Base-by-base conservation (phyloP, 345 rosid species). In the Populus deltoides region DNA sequence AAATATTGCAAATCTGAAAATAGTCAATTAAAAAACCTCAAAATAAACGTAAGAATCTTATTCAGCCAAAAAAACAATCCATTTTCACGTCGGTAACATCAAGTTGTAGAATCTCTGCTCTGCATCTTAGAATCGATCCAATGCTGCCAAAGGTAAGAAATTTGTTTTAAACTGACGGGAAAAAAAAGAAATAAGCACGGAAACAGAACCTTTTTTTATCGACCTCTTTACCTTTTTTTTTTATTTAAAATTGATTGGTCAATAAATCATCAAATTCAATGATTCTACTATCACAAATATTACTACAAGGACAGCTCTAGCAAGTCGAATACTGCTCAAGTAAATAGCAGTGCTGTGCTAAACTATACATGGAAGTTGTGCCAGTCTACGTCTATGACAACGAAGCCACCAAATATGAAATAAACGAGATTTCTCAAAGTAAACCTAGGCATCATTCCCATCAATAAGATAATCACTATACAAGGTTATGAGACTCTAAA, bases 41-140 rank as follows among this genome's bases (percentile, higher is more conserved):
- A 29, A n/a, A 25, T 63, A 13, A 0, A 17, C 11, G 24, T 24
- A 36, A 24, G 41, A 33, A 36, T 11, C n/a, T 36, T 55, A 66
- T 39, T 53, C 33, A 8, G 47, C 16, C 33, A 83, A 77, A 83
- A 83, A 89, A 79, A 85, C 90, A 86, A 47, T 93, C 97, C 99
- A 96, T 93, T 79, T 91, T 96, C 17, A 96, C 97, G 38, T 90
- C 94, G 5, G 98, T 96, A 38, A 96, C 99, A 79, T 96, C 98
- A 3, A 93, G 93, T 75, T 86, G 98, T 81, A 96, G 79, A 57
- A 93, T 96, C 90, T 96, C 99, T 66, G 97, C 93, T 71, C 94
- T 85, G 90, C 98, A 93, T 29, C 89, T 88, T 57, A 96, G 82
- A 59, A 96, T 89, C 43, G 98, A 90, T 81, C 97, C 98, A 75